Percentiles rank a stretch among this genome's conserved stretches.
Evolutionary conservation across 306 rosid species (phyloP).

Genomic region (Abrus pulchellus): DNA sequence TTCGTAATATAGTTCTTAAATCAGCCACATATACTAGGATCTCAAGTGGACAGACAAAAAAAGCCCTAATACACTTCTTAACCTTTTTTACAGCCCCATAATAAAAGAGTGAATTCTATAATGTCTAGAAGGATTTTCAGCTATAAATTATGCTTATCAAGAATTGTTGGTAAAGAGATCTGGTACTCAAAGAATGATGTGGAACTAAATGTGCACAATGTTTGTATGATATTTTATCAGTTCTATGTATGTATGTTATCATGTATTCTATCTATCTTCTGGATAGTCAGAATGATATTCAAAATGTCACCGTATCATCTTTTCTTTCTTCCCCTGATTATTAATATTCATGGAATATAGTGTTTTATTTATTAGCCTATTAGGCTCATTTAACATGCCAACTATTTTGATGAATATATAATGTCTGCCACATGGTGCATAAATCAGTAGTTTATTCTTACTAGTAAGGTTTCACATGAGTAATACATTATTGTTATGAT

Average conservation of each 20-base stretch:
- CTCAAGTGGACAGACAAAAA: no score
- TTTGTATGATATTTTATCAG: background rate
- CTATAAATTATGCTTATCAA: slow-evolving; percentile 4
- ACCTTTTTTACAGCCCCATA: no score
- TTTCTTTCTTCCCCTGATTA: background rate
- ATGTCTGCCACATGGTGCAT: background rate
- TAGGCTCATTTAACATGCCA: slow-evolving; percentile 29
- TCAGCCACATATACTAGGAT: background rate
- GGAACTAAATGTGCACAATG: background rate
- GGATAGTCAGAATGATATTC: background rate
- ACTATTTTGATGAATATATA: slow-evolving; percentile 28
- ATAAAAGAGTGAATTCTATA: no score
- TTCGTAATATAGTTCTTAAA: background rate
- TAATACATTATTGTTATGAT: background rate
- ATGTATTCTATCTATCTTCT: slow-evolving; percentile 13
- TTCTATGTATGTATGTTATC: background rate
- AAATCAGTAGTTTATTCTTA: slow-evolving; percentile 21
- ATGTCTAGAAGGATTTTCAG: background rate
- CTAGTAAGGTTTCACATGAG: slow-evolving; percentile 20
- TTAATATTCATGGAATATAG: slow-evolving; percentile 9
- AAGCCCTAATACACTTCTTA: no score
- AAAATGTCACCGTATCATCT: slow-evolving; percentile 22
- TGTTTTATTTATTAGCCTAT: background rate
- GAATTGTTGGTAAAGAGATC: background rate
- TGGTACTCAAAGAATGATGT: background rate